Evolutionary conservation across 2,329 filamentous ascomycete genomes (phyloP), one percentile per base, ranked within the genome.

Genomic region (Talaromyces piceae): DNA sequence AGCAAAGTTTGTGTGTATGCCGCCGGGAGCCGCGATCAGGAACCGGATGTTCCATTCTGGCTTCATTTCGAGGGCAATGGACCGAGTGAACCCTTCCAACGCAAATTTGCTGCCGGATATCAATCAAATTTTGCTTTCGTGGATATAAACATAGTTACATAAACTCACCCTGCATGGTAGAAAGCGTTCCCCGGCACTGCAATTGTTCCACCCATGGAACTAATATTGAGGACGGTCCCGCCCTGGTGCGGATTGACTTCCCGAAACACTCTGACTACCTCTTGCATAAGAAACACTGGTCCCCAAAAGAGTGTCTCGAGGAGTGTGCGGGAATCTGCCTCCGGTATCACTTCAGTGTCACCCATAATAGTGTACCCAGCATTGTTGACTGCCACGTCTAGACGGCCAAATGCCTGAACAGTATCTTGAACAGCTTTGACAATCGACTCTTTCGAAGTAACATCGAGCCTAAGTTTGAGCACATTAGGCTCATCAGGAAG

Each of bases 401-500:
- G 75, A 33, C 62, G 37, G 28, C 70, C 69, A 27, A 73, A 72
- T 5, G 63, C 49, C 1, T 54, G 50, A 2, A 66, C 60, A 1
- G 72, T 61, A 0, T 59, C 54, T 0, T 50, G 25, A 12, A 77
- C 56, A 0, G 72, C 72, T 1, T 49, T 47, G 7, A 66, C 56
- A 51, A 77, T 68, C 1, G 68, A 67, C 0, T 47, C 20, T 0
- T 57, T 54, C 0, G 68, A 76, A 0, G 73, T 77, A 2, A 80
- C 76, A 50, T 79, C 76, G 2, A 79, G 62, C 0, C 62, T 58
- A 2, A 78, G 59, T 54, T 75, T 77, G 54, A 78, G 66, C 26
- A 77, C 61, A 45, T 67, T 68, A 37, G 62, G 57, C 20, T 67
- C 59, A 18, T 67, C 59, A 0, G 72, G 66, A 7, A 78, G 65